Conservation (phyloP, 176 grass and related monocot genomes). For the Echinochloa phyllopogon region DNA sequence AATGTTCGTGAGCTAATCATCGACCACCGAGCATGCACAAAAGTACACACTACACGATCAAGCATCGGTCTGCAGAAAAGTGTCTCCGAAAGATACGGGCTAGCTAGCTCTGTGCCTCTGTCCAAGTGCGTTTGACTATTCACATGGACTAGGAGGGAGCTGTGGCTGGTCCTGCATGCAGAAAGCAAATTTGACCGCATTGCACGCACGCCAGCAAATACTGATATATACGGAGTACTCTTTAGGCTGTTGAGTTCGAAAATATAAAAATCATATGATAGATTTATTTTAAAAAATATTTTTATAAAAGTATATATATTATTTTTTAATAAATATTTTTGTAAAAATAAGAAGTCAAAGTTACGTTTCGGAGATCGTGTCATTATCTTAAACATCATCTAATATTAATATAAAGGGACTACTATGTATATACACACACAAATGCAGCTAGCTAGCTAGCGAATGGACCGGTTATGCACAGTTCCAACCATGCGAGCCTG, state of each 20-base stretch:
- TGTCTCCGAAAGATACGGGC: conserved; percentile 21
- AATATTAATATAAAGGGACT: no score
- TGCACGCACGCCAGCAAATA: no score
- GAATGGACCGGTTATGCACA: neutral
- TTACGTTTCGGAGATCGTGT: no score
- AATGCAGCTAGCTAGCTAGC: neutral
- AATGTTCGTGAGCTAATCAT: neutral
- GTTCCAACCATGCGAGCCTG: neutral
- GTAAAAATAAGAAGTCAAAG: no score
- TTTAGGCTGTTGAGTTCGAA: no score
- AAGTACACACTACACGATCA: neutral
- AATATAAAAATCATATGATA: no score
- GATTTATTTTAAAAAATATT: no score
- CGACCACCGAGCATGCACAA: neutral
- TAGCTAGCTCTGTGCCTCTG: neutral
- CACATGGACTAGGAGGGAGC: neutral
- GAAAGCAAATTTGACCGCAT: neutral
- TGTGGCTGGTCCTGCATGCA: neutral
- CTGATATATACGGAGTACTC: no score
- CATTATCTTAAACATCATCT: no score
- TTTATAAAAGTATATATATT: no score
- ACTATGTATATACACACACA: neutral
- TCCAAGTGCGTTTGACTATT: neutral
- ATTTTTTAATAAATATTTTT: no score
- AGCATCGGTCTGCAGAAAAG: neutral